phyloP scores from a whole-genome alignment of 441 rosid species.

The Aquilaria agallochum region DNA sequence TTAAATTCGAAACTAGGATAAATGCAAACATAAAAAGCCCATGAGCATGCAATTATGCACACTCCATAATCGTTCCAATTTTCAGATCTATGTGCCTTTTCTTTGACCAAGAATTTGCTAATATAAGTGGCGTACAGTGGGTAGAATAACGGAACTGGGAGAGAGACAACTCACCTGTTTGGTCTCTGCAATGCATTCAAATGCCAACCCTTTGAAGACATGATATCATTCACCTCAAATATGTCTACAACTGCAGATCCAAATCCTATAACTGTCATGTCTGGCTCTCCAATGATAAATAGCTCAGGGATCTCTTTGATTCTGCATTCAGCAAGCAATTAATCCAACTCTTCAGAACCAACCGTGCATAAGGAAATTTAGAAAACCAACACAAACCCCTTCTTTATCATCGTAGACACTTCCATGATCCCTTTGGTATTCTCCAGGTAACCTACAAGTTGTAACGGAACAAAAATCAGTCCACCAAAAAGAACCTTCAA shows the following conservation, averaged over 20 bases:
- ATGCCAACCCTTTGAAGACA: conserved; percentile 96
- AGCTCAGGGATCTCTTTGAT: conserved; percentile 69
- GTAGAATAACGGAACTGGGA: too few species aligned
- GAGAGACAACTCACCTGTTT: conserved; percentile 48
- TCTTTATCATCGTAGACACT: conserved; percentile 61
- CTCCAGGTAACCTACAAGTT: conserved; percentile 66
- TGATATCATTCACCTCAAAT: conserved; percentile 90
- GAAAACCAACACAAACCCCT: conserved; percentile 48
- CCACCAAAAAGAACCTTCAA: conserved; percentile 8
- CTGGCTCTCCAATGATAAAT: conserved; percentile 81
- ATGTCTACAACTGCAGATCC: conserved; percentile 72
- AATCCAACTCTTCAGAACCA: conserved; percentile 6
- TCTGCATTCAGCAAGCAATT: conserved; percentile 31
- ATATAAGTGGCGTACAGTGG: too few species aligned
- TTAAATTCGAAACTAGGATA: too few species aligned
- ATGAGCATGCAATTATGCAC: too few species aligned
- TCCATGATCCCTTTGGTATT: conserved; percentile 77
- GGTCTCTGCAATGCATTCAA: conserved; percentile 95
- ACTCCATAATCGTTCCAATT: too few species aligned
- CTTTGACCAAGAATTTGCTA: too few species aligned
- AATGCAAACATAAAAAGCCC: too few species aligned
- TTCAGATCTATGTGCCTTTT: too few species aligned
- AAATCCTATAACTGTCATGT: conserved; percentile 87
- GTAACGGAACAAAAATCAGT: conserved; percentile 20
- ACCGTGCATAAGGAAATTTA: neutral